These are phyloP conservation scores for Ceratocystis smalleyi DNA, from an alignment of 2,329 filamentous ascomycete genomes.

Conservation along the genomic window DNA sequence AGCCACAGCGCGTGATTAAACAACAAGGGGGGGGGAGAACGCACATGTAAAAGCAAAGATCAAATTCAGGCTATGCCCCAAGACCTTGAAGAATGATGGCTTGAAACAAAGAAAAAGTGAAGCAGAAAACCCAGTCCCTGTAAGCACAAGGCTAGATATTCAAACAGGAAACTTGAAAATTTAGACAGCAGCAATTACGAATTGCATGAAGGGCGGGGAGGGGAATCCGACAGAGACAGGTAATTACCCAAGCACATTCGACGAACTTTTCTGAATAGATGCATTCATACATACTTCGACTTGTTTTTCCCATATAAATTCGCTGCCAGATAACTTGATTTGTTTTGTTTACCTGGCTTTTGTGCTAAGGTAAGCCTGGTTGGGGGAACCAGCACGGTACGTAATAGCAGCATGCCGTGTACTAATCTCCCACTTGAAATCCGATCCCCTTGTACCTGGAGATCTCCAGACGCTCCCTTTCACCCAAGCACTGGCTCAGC, in stretches of 20 bases:
- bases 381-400: neutral
- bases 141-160: too few relatives aligned
- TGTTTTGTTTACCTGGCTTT: neutral
- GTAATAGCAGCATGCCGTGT: neutral
- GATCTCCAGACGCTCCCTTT: neutral
- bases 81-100: neutral
- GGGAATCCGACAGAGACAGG: too few relatives aligned
- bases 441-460: neutral
- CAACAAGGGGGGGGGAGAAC: neutral
- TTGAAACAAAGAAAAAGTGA: neutral
- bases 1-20: neutral
- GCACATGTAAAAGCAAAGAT: neutral
- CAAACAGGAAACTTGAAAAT: too few relatives aligned
- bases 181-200: too few relatives aligned
- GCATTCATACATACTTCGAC: too few relatives aligned
- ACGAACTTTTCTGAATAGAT: too few relatives aligned
- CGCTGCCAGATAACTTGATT: neutral
- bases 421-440: neutral
- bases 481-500: too few relatives aligned
- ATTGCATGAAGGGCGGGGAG: too few relatives aligned
- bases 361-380: neutral
- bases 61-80: neutral
- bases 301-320: neutral
- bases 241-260: too few relatives aligned
- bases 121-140: neutral